These are phyloP conservation scores for Neofusicoccum ribis DNA, from an alignment of 2,329 filamentous ascomycete species.

Conservation along the genomic window DNA sequence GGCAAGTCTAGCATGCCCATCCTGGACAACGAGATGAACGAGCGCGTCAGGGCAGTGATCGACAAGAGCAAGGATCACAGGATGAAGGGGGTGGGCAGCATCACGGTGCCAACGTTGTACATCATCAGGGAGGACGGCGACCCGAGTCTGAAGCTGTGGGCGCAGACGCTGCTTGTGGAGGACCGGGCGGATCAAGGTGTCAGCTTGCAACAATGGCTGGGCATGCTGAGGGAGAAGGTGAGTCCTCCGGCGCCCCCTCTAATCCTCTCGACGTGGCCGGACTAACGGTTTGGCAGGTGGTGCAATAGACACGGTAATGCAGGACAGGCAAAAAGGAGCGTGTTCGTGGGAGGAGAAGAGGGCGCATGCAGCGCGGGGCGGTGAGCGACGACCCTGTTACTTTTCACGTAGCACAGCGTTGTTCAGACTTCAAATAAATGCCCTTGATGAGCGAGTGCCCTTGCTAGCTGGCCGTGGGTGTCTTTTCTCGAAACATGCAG, in stretches of 20 bases:
- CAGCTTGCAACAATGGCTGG: slow-evolving; percentile 92
- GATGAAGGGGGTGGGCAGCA: slow-evolving; percentile 85
- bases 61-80: slow-evolving; percentile 90
- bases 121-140: slow-evolving; percentile 94
- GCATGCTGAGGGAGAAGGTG: slow-evolving; percentile 91
- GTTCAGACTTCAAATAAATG: slow-evolving; percentile 20
- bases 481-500: slow-evolving; percentile 15
- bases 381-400: slow-evolving; percentile 1
- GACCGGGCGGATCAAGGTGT: slow-evolving; percentile 92
- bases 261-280: slow-evolving; percentile 20
- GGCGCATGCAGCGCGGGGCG: slow-evolving; percentile 12
- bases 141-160: slow-evolving; percentile 92
- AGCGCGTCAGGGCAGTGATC: slow-evolving; percentile 84
- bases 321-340: slow-evolving; percentile 8
- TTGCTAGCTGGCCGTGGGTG: slow-evolving; percentile 6
- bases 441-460: slow-evolving; percentile 11
- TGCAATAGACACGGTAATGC: slow-evolving; percentile 31
- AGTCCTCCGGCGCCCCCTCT: slow-evolving; percentile 30
- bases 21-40: slow-evolving; percentile 94
- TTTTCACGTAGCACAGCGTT: slow-evolving; percentile 20
- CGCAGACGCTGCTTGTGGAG: slow-evolving; percentile 91
- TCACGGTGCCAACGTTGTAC: slow-evolving; percentile 89
- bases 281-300: slow-evolving; percentile 28
- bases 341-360: background rate
- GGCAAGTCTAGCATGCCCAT: slow-evolving; percentile 87